phyloP scores from a whole-genome alignment of 2,329 filamentous ascomycete species.

The Hypoxylon sp. region DNA sequence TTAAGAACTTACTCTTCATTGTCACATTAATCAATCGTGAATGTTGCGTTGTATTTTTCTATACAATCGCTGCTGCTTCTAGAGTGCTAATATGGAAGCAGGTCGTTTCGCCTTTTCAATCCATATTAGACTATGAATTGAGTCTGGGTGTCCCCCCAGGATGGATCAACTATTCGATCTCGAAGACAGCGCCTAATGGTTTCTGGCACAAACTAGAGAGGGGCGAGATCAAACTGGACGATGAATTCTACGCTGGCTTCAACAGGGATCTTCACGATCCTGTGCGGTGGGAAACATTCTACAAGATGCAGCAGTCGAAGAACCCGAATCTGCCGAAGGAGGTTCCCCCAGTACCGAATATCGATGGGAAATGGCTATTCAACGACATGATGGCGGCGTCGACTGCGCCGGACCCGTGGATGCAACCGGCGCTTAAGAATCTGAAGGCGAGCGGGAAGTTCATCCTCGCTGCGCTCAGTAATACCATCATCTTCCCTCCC shows the following conservation, averaged over 20 bases:
- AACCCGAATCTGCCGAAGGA: slow-evolving; percentile 58
- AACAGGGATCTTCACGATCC: slow-evolving; percentile 78
- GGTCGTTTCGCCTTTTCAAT: slow-evolving; percentile 93
- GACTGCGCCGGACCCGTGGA: slow-evolving; percentile 82
- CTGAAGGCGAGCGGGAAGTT: slow-evolving; percentile 76
- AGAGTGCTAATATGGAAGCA: slow-evolving; percentile 57
- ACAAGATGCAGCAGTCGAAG: slow-evolving; percentile 62
- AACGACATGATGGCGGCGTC: slow-evolving; percentile 90
- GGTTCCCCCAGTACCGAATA: slow-evolving; percentile 75
- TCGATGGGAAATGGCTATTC: slow-evolving; percentile 87
- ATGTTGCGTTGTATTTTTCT: neutral
- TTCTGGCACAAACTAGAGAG: slow-evolving; percentile 92
- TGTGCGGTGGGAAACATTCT: slow-evolving; percentile 78
- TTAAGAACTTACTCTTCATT: neutral
- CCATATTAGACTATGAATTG: slow-evolving; percentile 91
- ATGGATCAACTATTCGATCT: slow-evolving; percentile 94
- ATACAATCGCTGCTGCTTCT: no score
- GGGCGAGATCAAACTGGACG: slow-evolving; percentile 83
- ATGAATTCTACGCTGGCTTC: slow-evolving; percentile 82
- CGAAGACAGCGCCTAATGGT: slow-evolving; percentile 80
- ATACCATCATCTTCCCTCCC: slow-evolving; percentile 88
- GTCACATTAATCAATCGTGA: neutral
- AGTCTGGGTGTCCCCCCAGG: slow-evolving; percentile 82
- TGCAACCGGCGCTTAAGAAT: slow-evolving; percentile 84
- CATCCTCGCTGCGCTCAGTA: slow-evolving; percentile 86